Evolutionary conservation across 2,329 filamentous ascomycete genomes (phyloP).

Genomic region (Canariomyces notabilis): DNA sequence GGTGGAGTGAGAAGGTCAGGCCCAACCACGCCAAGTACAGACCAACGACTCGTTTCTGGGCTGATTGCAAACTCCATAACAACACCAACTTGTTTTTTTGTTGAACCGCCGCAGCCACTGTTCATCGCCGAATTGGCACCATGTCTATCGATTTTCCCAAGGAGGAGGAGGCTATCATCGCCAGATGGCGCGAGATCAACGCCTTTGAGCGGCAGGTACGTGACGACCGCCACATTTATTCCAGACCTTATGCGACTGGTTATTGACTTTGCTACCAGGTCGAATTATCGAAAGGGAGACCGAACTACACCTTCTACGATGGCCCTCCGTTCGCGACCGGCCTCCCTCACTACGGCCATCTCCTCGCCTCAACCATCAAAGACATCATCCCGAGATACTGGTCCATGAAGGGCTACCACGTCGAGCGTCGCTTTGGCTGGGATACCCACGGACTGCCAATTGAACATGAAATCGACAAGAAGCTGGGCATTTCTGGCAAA

Average conservation of each 20-base stretch:
- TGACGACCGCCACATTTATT: constrained; percentile 5
- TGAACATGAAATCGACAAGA: constrained; percentile 97
- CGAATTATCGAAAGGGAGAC: constrained; percentile 75
- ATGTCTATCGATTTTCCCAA: constrained; percentile 92
- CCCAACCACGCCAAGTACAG: constrained; percentile 4
- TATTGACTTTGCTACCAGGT: constrained; percentile 36
- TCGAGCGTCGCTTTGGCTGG: constrained; percentile 91
- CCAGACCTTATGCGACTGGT: not conserved
- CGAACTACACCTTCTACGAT: constrained; percentile 93
- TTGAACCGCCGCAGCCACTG: not conserved
- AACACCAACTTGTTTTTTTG: no score
- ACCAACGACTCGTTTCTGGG: not conserved
- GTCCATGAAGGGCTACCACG: constrained; percentile 94
- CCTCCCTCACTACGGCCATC: constrained; percentile 58
- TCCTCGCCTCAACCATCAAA: constrained; percentile 91
- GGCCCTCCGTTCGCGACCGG: constrained; percentile 69
- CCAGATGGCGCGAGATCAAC: constrained; percentile 84
- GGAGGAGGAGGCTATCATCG: constrained; percentile 80
- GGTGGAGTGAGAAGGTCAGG: constrained; percentile 1
- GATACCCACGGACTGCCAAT: constrained; percentile 91
- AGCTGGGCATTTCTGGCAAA: constrained; percentile 76
- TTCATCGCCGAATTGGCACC: constrained; percentile 24
- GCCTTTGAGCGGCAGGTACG: constrained; percentile 79
- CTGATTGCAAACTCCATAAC: not conserved
- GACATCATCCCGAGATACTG: constrained; percentile 95